A percentile compares a stretch with the other conserved stretches of the same genome.
Conservation (phyloP, 495 filamentous ascomycete genomes). For the Talaromyces wortmannii region DNA sequence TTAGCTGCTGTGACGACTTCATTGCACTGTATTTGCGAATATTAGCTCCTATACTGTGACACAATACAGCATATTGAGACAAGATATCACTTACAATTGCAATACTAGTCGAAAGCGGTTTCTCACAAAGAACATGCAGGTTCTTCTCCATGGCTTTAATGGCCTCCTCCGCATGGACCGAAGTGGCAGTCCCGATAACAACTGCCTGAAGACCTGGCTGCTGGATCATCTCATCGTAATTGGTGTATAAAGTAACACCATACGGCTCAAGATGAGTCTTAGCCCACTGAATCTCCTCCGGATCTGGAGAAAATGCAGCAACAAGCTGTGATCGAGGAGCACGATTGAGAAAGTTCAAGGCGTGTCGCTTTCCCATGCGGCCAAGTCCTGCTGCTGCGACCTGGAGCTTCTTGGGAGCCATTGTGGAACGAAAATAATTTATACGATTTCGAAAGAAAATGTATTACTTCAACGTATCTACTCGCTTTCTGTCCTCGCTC, state of each 20-base stretch:
- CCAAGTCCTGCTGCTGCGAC: slow-evolving; percentile 49
- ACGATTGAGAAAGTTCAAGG: slow-evolving; percentile 44
- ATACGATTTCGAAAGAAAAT: too few species aligned
- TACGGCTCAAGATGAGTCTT: slow-evolving; percentile 37
- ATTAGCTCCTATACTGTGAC: too few species aligned
- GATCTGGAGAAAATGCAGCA: slow-evolving; percentile 43
- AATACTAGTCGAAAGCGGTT: slow-evolving; percentile 42
- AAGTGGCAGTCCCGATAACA: slow-evolving; percentile 44
- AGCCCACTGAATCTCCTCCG: slow-evolving; percentile 45
- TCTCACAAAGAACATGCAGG: slow-evolving; percentile 52
- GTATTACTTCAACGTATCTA: too few species aligned
- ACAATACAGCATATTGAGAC: too few species aligned
- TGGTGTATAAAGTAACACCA: slow-evolving; percentile 23
- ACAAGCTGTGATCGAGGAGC: slow-evolving; percentile 47
- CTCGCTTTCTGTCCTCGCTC: too few species aligned
- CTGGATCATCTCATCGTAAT: slow-evolving; percentile 51
- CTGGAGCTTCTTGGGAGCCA: slow-evolving; percentile 36
- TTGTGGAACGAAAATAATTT: slow-evolving; percentile 13
- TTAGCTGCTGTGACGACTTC: slow-evolving; percentile 43
- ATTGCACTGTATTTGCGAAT: slow-evolving; percentile 29
- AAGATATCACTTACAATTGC: slow-evolving; percentile 32
- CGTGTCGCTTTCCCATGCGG: slow-evolving; percentile 53
- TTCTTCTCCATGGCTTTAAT: slow-evolving; percentile 47
- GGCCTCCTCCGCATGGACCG: slow-evolving; percentile 49
- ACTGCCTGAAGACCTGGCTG: slow-evolving; percentile 47